These are phyloP conservation scores for Entrophospora sp. DNA, from an alignment of 192 early-diverging fungal species.

Conservation along the genomic window DNA sequence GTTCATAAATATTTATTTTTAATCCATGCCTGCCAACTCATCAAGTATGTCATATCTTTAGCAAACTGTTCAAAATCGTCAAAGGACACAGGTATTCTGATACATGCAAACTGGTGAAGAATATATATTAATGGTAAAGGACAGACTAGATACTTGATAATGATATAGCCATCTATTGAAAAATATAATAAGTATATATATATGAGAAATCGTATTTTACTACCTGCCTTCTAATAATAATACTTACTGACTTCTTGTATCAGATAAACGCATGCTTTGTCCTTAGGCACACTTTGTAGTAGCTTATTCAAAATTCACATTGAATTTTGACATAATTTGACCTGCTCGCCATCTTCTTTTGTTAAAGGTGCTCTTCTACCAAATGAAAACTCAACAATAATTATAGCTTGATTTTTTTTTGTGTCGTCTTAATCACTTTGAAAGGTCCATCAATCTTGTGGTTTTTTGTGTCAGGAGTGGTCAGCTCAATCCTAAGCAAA, in stretches of 20 bases:
- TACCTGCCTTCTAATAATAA: no score
- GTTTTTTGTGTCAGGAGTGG: neutral
- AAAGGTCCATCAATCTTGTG: neutral
- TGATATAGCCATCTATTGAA: neutral
- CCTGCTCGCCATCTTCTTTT: neutral
- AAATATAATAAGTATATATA: no score
- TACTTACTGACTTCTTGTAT: no score
- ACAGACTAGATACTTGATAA: neutral
- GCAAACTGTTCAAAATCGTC: neutral
- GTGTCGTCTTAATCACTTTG: neutral
- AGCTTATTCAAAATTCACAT: constrained; percentile 1
- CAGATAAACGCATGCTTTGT: no score
- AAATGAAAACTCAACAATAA: no score
- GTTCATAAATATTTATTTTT: neutral
- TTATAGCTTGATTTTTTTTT: no score
- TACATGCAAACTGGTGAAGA: neutral
- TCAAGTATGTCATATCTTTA: neutral
- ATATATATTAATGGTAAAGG: neutral
- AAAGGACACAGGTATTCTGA: neutral
- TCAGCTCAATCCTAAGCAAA: neutral
- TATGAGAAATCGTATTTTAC: no score
- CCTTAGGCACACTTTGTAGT: neutral
- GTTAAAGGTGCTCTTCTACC: neutral
- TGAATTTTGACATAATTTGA: constrained; percentile 3
- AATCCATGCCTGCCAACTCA: neutral